Evolutionary conservation across 2,329 filamentous ascomycete species (phyloP).

Genomic region (Aspergillus proliferans): DNA sequence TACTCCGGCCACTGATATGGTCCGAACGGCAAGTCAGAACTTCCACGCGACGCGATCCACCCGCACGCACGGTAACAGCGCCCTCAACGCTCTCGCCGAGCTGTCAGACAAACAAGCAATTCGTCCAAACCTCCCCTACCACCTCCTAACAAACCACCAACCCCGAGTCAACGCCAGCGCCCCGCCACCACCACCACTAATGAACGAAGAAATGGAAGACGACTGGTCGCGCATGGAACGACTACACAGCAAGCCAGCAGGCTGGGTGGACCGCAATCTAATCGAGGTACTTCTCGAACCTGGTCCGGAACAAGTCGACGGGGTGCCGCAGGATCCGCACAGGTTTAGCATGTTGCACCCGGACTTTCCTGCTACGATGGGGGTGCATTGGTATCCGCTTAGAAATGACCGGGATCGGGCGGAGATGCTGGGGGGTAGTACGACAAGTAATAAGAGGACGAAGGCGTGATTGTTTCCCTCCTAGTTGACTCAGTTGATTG

Average conservation of each 20-base stretch:
- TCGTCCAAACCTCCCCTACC: slow-evolving; percentile 41
- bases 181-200: slow-evolving; percentile 37
- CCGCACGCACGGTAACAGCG: slow-evolving; percentile 46
- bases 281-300: slow-evolving; percentile 35
- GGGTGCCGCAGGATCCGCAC: slow-evolving; percentile 26
- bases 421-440: background rate
- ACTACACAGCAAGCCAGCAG: slow-evolving; percentile 30
- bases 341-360: slow-evolving; percentile 37
- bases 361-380: slow-evolving; percentile 39
- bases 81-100: slow-evolving; percentile 51
- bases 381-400: slow-evolving; percentile 39
- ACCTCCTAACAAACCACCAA: slow-evolving; percentile 42
- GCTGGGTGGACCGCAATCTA: slow-evolving; percentile 38
- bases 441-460: slow-evolving; percentile 1
- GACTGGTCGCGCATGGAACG: slow-evolving; percentile 38
- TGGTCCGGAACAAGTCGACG: slow-evolving; percentile 23
- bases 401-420: background rate
- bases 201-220: slow-evolving; percentile 44
- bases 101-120: slow-evolving; percentile 46
- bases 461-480: background rate
- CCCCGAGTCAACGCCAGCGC: slow-evolving; percentile 39
- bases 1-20: slow-evolving; percentile 51
- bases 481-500: background rate
- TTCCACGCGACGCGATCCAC: slow-evolving; percentile 50
- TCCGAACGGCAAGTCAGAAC: slow-evolving; percentile 54